Percentiles rank a stretch among this genome's conserved stretches.
These are phyloP conservation scores for Pseudophaeomoniella oleicola DNA, from an alignment of 2,329 filamentous ascomycete species.

Conservation along the genomic window DNA sequence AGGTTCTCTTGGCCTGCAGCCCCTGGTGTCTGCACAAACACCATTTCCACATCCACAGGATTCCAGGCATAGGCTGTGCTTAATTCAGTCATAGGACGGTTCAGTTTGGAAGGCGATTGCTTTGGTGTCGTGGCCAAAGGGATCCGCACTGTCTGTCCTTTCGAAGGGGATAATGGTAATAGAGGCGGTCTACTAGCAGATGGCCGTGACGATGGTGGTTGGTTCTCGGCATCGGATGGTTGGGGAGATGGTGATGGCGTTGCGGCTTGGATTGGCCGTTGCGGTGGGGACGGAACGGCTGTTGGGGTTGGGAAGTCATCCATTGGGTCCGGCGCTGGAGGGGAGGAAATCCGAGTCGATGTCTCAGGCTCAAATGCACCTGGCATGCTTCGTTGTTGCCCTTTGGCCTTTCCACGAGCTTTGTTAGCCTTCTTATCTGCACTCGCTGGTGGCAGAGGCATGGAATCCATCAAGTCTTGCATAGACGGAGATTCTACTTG, in stretches of 20 bases:
- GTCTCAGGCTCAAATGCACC: constrained; percentile 1
- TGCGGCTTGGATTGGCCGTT: constrained; percentile 6
- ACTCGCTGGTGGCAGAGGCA: neutral
- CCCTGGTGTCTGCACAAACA: constrained; percentile 40
- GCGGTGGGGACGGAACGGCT: constrained; percentile 5
- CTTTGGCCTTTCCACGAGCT: constrained; percentile 2
- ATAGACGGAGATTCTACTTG: neutral
- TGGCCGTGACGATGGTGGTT: constrained; percentile 53
- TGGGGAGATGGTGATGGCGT: constrained; percentile 55
- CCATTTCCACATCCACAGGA: constrained; percentile 58
- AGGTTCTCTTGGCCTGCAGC: constrained; percentile 20
- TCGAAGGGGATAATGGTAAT: constrained; percentile 16
- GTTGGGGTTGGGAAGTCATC: constrained; percentile 3
- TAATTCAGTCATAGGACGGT: constrained; percentile 34
- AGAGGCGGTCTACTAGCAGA: constrained; percentile 28
- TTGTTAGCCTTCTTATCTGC: constrained; percentile 7
- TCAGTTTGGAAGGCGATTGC: constrained; percentile 47
- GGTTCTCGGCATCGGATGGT: constrained; percentile 69
- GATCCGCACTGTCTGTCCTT: constrained; percentile 21
- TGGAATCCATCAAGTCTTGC: neutral
- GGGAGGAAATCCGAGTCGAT: neutral
- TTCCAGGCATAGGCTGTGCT: constrained; percentile 51
- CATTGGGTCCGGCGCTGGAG: neutral
- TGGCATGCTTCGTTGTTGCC: constrained; percentile 2
- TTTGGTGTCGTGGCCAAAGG: constrained; percentile 27